Base-by-base conservation (phyloP, 495 filamentous ascomycete genomes). In the Cladorrhinum samala region DNA sequence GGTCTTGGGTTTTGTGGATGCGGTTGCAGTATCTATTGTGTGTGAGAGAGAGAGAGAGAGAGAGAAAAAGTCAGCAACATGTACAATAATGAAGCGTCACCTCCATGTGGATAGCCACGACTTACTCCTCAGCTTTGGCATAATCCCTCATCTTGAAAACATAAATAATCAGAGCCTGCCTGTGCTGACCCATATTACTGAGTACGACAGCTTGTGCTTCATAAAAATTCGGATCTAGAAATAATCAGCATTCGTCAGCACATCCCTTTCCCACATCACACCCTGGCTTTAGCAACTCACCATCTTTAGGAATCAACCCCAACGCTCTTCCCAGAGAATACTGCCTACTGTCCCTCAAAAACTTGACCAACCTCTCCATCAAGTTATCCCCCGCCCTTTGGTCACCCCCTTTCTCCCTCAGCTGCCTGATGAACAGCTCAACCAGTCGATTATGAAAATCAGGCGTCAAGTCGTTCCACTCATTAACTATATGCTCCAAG, bases 181-280 rank as follows among this genome's bases (percentile, higher is more conserved):
- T 87, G 70, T 99, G 91, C 53, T 91, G 87, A 8, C 88, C 90
- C 88, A 99, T 95, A 59, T 94, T 94, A 68, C 89, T 90, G 25
- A 97, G 83, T 8, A 97, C 84, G 27, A 96, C 85, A 18, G 94
- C 94, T 48, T 91, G 84, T 3, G 89, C 85, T 68, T 97, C 93
- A 70, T 86, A 95, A 65, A 93, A 94, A 13, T 82, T 76, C 1
- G 91, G 80, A 66, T 95, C 89, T 92, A 47, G 19, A 41, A 16
- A 27, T 1, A 1, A 18, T 14, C 16, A 50, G 40, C 52, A 33
- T 49, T 27, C 9, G 6, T 14, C 9, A 21, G 23, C 19, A 39
- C 20, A 43, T 18, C 46, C 24, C 33, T 23, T 30, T 16, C 7
- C 4, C 17, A 38, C 3, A 45, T 17, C 11, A 16, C 21, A 42